Evolutionary conservation across 2,329 filamentous ascomycete species (phyloP), one percentile per base, ranked within the genome.

Genomic region (Byssoonygena ceratinophila): DNA sequence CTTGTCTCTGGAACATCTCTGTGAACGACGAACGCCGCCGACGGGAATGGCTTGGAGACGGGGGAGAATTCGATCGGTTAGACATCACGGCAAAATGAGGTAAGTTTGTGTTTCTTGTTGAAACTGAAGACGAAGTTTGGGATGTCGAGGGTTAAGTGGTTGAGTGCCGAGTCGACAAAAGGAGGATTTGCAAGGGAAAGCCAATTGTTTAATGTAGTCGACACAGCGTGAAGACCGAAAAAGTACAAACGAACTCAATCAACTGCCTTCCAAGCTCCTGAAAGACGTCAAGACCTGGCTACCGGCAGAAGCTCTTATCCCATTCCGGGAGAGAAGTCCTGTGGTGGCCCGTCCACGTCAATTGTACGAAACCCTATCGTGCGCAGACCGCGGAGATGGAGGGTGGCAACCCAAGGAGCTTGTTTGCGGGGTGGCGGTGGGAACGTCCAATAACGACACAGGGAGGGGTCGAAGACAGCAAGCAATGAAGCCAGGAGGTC

Each of bases 11-110:
- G 57, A 72, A 68, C 53, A 72, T 63, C 48, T 73, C 71, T 22
- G 70, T 62, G 25, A 75, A 63, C 45, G 75, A 77, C 43, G 71
- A 66, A 51, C 74, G 73, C 54, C 75, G 74, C 32, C 63, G 66
- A 52, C 68, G 68, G 45, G 64, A 58, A 25, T 63, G 59, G 9
- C 63, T 57, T 20, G 68, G 59, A 36, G 63, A 61, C 25, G 71
- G 64, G 46, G 68, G 65, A 44, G 73, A 69, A 34, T 37, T 47
- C 18, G 52, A 54, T 32, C 25, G 14, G 22, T 37, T 39, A 45
- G 49, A 34, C 49, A 51, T 51, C 9, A 29, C 22, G 39, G 11
- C 31, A 11, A 37, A 18, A n/a, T 32, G 48, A 34, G 9, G 8
- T 2, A 18, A 22, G 7, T 11, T 4, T 43, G 16, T 11, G 12